Percentiles rank a stretch among this genome's conserved stretches.
These are phyloP conservation scores for Tuber melanosporum DNA, from an alignment of 495 filamentous ascomycete genomes.

Conservation along the genomic window DNA sequence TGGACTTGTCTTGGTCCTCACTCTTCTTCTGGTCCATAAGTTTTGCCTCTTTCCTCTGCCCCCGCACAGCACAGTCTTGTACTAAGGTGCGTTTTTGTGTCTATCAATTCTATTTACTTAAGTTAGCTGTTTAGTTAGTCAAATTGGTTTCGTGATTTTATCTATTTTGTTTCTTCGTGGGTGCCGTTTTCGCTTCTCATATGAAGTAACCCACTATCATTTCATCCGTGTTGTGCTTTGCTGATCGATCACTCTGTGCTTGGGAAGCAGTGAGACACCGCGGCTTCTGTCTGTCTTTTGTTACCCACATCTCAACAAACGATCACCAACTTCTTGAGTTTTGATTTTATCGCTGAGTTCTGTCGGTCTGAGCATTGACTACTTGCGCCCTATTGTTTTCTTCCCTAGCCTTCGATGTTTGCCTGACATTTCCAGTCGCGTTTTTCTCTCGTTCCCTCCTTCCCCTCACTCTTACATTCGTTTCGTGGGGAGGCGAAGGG, in stretches of 20 bases:
- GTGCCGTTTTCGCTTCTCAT: background rate
- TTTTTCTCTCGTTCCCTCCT: background rate
- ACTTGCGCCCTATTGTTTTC: background rate
- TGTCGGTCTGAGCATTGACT: background rate
- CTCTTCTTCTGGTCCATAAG: background rate
- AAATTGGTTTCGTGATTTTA: background rate
- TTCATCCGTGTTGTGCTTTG: background rate
- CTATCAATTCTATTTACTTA: background rate
- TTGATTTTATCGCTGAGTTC: constrained; percentile 6
- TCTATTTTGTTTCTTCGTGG: background rate
- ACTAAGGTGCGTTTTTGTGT: background rate
- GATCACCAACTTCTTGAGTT: constrained; percentile 1
- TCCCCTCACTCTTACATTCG: background rate
- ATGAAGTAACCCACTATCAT: background rate
- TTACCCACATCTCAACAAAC: background rate
- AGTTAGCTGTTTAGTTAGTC: background rate
- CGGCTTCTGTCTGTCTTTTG: background rate
- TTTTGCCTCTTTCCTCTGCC: background rate
- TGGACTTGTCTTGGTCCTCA: background rate
- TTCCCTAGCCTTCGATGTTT: background rate
- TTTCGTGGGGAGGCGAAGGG: background rate
- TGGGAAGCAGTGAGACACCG: background rate
- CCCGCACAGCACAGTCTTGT: background rate
- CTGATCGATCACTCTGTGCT: background rate
- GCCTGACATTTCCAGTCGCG: background rate